Evolutionary conservation across 139 green algal species (phyloP), one percentile per base, ranked within the genome.

Genomic region (Asterochloris sp.): DNA sequence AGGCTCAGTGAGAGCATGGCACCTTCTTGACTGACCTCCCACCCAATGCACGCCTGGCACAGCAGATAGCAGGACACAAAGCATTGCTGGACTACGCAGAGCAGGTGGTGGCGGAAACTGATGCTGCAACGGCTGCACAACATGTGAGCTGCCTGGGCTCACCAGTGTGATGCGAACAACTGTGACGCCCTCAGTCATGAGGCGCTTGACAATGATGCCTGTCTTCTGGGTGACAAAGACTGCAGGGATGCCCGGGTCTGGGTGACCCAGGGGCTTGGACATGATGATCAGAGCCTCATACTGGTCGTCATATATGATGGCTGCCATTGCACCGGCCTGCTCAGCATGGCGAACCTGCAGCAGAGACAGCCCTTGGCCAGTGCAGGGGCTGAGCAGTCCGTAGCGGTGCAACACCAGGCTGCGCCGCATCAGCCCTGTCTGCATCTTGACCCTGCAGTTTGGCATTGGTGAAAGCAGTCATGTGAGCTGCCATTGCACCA

Each of bases 221-320:
- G 88, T 86, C 67, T 89, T 90, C 78, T 92, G 83, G 13, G 88
- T 86, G 13, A 97, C 89, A 86, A 97, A 97, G 23, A 94, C 91
- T 13, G 93, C 78, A 13, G 94, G 93, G 73, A 97, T 97, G 79
- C 69, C 79, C 0, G 94, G 94, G 27, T 94, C 89, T 8, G 82
- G 78, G 69, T 94, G 83, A 28, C 76, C 83, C 0, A 47, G 47
- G 0, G 92, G 90, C 86, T 94, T 95, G 73, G 78, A 85, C 94
- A 97, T 97, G 76, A 96, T 94, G 81, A 97, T 89, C 15, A 97
- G 86, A 28, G 85, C 82, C 85, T 94, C 91, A 69, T 87, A 88
- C 0, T 88, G 62, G 73, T 95, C 87, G 62, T 97, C 94, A 74
- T 95, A 95, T 16, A 97, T 87, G 17, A 97, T 94, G 21, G 91